phyloP scores from a whole-genome alignment of 2,329 filamentous ascomycete genomes.

The Talaromyces sp. region DNA sequence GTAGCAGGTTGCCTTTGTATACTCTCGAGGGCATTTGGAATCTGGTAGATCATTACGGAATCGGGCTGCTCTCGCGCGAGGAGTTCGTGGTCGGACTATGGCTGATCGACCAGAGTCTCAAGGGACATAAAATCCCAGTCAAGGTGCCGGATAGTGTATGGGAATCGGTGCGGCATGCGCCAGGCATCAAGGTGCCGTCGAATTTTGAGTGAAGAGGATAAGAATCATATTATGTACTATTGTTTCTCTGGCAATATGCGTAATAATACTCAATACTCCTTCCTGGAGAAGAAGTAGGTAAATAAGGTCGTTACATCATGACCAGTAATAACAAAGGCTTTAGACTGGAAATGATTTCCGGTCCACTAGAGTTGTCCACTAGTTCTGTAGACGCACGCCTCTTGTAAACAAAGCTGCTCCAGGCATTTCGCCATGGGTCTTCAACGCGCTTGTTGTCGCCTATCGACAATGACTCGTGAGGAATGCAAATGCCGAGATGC shows the following conservation, averaged over 20 bases:
- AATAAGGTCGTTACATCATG: background rate
- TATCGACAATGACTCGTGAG: background rate
- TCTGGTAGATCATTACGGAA: conserved; percentile 35
- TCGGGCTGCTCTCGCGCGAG: conserved; percentile 36
- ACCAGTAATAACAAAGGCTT: background rate
- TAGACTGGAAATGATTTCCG: background rate
- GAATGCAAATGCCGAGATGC: background rate
- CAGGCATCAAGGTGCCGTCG: conserved; percentile 29
- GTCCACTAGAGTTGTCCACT: background rate
- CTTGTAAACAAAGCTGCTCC: background rate
- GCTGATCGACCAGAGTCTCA: conserved; percentile 46
- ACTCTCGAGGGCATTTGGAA: conserved; percentile 43
- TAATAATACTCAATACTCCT: background rate
- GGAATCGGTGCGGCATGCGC: conserved; percentile 38
- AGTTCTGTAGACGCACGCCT: background rate
- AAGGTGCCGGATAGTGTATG: conserved; percentile 44
- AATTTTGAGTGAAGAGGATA: background rate
- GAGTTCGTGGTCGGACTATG: conserved; percentile 49
- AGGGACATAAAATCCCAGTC: conserved; percentile 42
- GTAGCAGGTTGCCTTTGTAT: conserved; percentile 36
- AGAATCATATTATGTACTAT: background rate
- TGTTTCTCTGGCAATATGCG: background rate
- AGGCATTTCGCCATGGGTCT: background rate
- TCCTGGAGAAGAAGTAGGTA: background rate
- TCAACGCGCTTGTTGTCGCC: background rate